Percentiles rank a stretch among this genome's conserved stretches.
Evolutionary conservation across 306 rosid species (phyloP).

Genomic region (Lotus japonicus): DNA sequence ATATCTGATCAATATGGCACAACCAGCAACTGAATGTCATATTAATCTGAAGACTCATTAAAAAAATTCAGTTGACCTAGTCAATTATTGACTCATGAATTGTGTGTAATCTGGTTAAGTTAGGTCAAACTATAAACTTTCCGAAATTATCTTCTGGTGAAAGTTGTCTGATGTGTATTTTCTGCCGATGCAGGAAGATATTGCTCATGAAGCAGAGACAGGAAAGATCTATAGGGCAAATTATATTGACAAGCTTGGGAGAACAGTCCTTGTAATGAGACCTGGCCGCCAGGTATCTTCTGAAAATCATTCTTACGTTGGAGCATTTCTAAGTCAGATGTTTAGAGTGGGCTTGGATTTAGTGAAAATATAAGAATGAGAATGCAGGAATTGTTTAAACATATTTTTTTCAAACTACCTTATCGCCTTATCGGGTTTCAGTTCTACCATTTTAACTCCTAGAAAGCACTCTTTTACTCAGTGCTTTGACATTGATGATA

Average conservation of each 20-base stretch:
- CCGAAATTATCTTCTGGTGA: background rate
- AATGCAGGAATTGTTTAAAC: background rate
- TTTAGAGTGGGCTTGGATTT: background rate
- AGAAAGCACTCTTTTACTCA: background rate
- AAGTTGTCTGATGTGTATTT: background rate
- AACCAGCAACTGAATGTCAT: background rate
- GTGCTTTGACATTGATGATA: background rate
- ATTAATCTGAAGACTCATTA: background rate
- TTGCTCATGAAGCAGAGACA: constrained; percentile 73
- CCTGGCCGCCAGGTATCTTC: constrained; percentile 72
- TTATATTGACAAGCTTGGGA: constrained; percentile 60
- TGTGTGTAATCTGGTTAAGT: background rate
- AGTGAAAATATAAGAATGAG: constrained; percentile 9
- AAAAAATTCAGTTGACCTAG: background rate
- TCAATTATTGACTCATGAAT: background rate
- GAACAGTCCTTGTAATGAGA: constrained; percentile 75
- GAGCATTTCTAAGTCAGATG: constrained; percentile 7
- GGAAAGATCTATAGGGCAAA: constrained; percentile 66
- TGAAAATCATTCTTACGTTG: constrained; percentile 12
- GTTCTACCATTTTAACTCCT: background rate
- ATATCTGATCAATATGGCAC: constrained; percentile 11
- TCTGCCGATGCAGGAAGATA: constrained; percentile 53
- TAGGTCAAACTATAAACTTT: constrained; percentile 5
- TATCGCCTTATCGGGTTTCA: background rate
- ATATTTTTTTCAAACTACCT: background rate